Percentiles rank a stretch among this genome's conserved stretches.
These are phyloP conservation scores for Talaromyces sp. DNA, from an alignment of 2,329 filamentous ascomycete species.

Conservation along the genomic window DNA sequence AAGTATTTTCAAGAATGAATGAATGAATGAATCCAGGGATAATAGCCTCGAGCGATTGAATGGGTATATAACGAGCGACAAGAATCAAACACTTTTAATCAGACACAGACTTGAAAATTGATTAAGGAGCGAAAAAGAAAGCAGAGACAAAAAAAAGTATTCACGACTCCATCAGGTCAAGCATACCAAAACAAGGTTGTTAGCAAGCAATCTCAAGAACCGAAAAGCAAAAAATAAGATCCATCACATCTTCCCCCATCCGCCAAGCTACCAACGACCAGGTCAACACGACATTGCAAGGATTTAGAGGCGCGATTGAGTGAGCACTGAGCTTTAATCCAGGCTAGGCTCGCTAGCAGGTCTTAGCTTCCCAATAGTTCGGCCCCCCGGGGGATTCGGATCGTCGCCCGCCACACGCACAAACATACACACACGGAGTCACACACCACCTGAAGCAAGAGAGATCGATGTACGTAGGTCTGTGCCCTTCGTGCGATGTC, in stretches of 20 bases:
- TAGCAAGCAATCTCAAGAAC: background rate
- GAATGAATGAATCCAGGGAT: background rate
- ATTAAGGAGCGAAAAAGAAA: background rate
- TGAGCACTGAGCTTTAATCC: background rate
- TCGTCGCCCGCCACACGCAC: background rate
- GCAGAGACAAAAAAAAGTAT: too few species aligned
- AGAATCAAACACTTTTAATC: background rate
- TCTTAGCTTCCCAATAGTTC: conserved; percentile 1
- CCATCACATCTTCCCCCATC: background rate
- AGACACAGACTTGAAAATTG: background rate
- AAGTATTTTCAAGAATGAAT: background rate
- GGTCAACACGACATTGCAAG: background rate
- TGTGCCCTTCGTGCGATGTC: background rate
- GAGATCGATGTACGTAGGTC: background rate
- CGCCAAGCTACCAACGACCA: background rate
- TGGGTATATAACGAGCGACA: background rate
- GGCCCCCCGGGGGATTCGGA: background rate
- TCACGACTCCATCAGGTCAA: background rate
- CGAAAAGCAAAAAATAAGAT: conserved; percentile 2
- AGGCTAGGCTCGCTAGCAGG: background rate
- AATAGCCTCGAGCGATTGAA: background rate
- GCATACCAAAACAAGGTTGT: background rate
- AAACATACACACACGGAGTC: too few species aligned
- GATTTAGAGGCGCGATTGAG: background rate
- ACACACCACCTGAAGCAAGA: background rate